Evolutionary conservation across 1,284 basidiomycete genomes (phyloP).

Genomic region (Rugosomyces carneus): DNA sequence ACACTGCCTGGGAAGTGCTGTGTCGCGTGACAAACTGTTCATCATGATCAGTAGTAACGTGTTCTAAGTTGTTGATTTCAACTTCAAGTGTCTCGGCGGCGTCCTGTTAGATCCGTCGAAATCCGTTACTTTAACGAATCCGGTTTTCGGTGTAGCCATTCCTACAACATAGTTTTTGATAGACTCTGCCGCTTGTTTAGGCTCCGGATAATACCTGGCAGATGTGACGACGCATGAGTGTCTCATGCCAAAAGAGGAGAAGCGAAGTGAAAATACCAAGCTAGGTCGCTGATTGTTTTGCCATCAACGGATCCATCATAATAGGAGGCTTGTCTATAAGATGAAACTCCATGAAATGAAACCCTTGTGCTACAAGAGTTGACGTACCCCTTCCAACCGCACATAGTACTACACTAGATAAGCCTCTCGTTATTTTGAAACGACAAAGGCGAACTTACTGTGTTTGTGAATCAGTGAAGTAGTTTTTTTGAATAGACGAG

Average conservation of each 20-base stretch:
- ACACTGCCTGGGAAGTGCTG: no score
- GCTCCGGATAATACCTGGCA: constrained; percentile 54
- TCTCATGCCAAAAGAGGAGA: not conserved
- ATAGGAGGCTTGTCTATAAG: constrained; percentile 50
- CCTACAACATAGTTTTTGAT: constrained; percentile 53
- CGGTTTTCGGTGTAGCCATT: no score
- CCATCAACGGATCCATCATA: constrained; percentile 49
- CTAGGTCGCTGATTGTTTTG: constrained; percentile 45
- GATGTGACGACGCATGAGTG: not conserved
- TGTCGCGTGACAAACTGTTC: no score
- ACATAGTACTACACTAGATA: constrained; percentile 35
- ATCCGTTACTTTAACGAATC: no score
- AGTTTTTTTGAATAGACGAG: constrained; percentile 34
- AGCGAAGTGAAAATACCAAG: constrained; percentile 42
- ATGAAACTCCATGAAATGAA: not conserved
- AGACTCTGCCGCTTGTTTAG: constrained; percentile 43
- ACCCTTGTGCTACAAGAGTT: not conserved
- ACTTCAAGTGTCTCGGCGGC: no score
- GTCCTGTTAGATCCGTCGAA: no score
- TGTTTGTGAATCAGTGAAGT: constrained; percentile 45
- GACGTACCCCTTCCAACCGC: constrained; percentile 62
- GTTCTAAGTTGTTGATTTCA: no score
- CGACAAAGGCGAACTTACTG: constrained; percentile 29
- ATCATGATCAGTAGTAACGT: no score
- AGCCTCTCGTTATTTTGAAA: no score